A percentile compares a stretch with the other conserved stretches of the same genome.
These are phyloP conservation scores for Piper longum DNA, from an alignment of 164 flowering plant genomes.

Conservation along the genomic window DNA sequence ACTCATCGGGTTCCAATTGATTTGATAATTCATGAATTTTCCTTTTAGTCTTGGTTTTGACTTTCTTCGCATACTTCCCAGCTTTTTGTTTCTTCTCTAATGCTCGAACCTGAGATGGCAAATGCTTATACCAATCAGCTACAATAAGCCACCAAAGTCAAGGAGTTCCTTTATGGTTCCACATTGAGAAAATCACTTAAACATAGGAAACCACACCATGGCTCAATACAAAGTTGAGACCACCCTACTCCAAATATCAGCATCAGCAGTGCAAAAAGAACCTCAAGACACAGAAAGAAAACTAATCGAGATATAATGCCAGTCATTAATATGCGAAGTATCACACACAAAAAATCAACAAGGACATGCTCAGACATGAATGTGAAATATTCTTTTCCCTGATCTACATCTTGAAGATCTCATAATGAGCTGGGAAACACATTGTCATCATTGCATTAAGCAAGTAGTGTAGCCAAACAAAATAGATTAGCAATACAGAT, in stretches of 20 bases:
- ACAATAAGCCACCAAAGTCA: too few species aligned
- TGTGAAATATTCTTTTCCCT: not conserved
- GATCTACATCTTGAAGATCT: not conserved
- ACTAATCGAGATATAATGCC: too few species aligned
- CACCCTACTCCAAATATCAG: too few species aligned
- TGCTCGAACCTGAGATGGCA: conserved; percentile 49
- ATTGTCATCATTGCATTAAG: not conserved
- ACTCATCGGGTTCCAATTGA: conserved; percentile 77
- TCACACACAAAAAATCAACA: too few species aligned
- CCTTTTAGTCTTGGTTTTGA: conserved; percentile 85
- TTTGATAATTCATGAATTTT: conserved; percentile 67
- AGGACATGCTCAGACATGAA: not conserved
- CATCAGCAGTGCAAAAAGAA: too few species aligned
- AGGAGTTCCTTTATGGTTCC: too few species aligned
- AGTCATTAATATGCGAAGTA: too few species aligned
- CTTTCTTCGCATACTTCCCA: conserved; percentile 77
- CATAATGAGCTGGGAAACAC: not conserved
- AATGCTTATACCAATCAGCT: not conserved
- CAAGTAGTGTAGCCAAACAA: not conserved
- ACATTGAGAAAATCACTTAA: too few species aligned
- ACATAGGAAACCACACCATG: too few species aligned
- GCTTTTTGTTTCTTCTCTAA: conserved; percentile 65
- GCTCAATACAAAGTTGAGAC: too few species aligned
- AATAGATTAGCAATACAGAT: not conserved
- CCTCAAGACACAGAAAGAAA: too few species aligned